Evolutionary conservation across 257 asterid genomes (phyloP), one percentile per base, ranked within the genome.

Genomic region (Eustoma russellianum): DNA sequence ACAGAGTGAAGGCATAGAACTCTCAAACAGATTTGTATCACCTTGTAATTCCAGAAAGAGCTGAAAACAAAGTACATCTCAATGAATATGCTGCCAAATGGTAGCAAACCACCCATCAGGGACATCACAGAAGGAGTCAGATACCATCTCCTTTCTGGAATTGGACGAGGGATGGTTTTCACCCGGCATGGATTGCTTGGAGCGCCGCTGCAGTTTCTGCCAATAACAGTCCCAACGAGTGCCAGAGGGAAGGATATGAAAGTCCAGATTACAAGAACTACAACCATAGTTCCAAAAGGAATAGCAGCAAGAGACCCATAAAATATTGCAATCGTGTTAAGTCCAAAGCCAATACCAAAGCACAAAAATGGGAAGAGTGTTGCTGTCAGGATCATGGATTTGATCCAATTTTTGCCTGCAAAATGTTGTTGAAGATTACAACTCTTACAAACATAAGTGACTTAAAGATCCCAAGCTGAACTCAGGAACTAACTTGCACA

Each of bases 121-220:
- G 89, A 81, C 55, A 81, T 67, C 33, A 81, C 73, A 28, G 80
- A 77, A 16, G 89, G 82, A 1, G 78, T 75, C 64, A 81, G 64
- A 61, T 81, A 77, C 93, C 85, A 83, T 62, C 77, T 83, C 67
- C 79, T 91, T 77, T 83, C 96, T 5, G 98, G 98, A 48, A 91
- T 87, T 41, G 96, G 98, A 52, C 85, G 78, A 33, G 89, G 89
- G 49, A 81, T 78, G 63, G 89, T 78, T 68, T 81, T 81, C 71
- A 81, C 89, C 50, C 89, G 79, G 56, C 89, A 81, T 0, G 89
- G 89, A 75, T 78, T 75, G 60, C 75, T 68, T 18, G 89, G 89
- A 57, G 85, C 77, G 41, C 89, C 89, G 57, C 85, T 77, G 79
- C 89, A 81, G 70, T 75, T 81, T 69, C 74, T 70, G 60, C 88